Conservation (phyloP, 2,329 filamentous ascomycete species). For the Penicillium sp. region DNA sequence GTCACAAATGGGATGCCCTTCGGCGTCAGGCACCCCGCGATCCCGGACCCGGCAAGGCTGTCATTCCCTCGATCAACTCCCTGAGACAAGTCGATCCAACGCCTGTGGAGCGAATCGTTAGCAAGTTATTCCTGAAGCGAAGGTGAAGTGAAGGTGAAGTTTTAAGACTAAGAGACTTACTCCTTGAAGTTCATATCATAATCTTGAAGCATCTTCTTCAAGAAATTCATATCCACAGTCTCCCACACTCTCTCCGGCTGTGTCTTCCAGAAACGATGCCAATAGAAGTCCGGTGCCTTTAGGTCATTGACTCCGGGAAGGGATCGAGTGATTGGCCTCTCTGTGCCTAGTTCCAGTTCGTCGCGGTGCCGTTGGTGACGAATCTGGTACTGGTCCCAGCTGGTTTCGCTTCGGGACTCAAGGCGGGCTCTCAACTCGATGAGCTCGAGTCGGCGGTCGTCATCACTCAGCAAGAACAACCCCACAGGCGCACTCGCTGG, state of each 20-base stretch:
- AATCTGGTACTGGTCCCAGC: slow-evolving; percentile 44
- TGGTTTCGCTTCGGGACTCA: slow-evolving; percentile 17
- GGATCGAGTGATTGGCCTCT: slow-evolving; percentile 54
- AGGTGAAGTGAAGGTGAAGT: neutral
- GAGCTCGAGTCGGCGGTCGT: slow-evolving; percentile 48
- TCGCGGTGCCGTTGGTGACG: slow-evolving; percentile 52
- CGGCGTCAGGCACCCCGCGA: slow-evolving; percentile 61
- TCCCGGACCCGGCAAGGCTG: slow-evolving; percentile 42
- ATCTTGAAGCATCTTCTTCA: slow-evolving; percentile 43
- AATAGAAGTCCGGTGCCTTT: slow-evolving; percentile 49
- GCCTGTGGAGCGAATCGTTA: slow-evolving; percentile 19
- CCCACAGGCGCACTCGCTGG: slow-evolving; percentile 55
- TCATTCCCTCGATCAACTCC: slow-evolving; percentile 57
- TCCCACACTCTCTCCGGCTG: slow-evolving; percentile 57
- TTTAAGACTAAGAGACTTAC: slow-evolving; percentile 25
- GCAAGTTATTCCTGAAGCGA: neutral
- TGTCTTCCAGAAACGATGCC: slow-evolving; percentile 42
- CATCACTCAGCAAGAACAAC: slow-evolving; percentile 51
- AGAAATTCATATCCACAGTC: slow-evolving; percentile 54
- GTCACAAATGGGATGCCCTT: slow-evolving; percentile 54
- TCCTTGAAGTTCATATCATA: slow-evolving; percentile 54
- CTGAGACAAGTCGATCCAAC: slow-evolving; percentile 58
- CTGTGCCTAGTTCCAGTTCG: slow-evolving; percentile 44
- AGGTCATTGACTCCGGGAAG: slow-evolving; percentile 45
- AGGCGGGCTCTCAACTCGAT: slow-evolving; percentile 43